Percentiles rank a stretch among this genome's conserved stretches.
These are phyloP conservation scores for Dichomitus squalens DNA, from an alignment of 1,284 basidiomycete genomes.

Conservation along the genomic window DNA sequence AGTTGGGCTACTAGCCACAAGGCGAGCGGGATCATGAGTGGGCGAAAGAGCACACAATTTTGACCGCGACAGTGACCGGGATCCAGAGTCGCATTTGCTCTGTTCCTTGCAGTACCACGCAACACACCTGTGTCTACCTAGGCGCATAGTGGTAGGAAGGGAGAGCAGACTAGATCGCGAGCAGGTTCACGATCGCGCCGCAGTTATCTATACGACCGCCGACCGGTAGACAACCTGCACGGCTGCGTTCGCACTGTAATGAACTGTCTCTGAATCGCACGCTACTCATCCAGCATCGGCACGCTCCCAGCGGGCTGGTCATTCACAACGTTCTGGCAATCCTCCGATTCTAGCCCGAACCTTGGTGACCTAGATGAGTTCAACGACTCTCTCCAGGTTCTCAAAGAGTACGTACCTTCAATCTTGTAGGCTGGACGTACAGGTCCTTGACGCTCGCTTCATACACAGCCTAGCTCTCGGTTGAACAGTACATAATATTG, in stretches of 20 bases:
- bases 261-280: conserved; percentile 64
- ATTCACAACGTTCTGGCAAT: conserved; percentile 66
- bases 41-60: no score
- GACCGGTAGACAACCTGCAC: conserved; percentile 74
- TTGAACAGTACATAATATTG: neutral
- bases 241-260: conserved; percentile 46
- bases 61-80: no score
- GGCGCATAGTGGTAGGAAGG: no score
- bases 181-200: neutral
- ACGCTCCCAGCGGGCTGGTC: conserved; percentile 58
- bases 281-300: conserved; percentile 50
- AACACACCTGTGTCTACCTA: no score
- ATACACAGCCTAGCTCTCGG: conserved; percentile 8
- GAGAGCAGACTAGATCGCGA: neutral
- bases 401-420: conserved; percentile 33
- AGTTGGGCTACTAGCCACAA: no score
- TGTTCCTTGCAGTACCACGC: no score
- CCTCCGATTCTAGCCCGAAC: conserved; percentile 51
- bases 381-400: conserved; percentile 44
- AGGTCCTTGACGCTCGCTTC: neutral
- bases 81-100: no score
- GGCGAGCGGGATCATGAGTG: no score
- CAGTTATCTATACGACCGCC: conserved; percentile 65
- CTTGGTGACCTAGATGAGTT: conserved; percentile 61
- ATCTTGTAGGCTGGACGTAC: neutral